A percentile compares a stretch with the other conserved stretches of the same genome.
phyloP scores from a whole-genome alignment of 148 eudicot species.

The Rhododendron ovatum region DNA sequence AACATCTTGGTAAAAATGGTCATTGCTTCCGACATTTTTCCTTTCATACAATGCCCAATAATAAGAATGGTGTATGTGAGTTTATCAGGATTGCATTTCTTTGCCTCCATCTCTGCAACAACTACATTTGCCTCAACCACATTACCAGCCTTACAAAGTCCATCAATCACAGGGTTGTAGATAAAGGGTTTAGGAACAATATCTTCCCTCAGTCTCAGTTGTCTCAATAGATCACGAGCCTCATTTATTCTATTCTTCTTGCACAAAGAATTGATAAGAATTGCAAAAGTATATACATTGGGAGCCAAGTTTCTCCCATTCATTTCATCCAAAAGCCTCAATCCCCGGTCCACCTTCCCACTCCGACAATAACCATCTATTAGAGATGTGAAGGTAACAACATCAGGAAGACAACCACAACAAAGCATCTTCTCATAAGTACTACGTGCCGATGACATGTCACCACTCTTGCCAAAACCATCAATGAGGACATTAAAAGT shows the following conservation, averaged over 20 bases:
- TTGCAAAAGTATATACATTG: slow-evolving; percentile 59
- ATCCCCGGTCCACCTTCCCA: slow-evolving; percentile 60
- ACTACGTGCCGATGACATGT: slow-evolving; percentile 48
- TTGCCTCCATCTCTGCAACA: slow-evolving; percentile 74
- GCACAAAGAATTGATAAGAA: slow-evolving; percentile 68
- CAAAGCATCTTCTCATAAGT: slow-evolving; percentile 57
- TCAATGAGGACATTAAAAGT: slow-evolving; percentile 69
- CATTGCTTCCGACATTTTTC: slow-evolving; percentile 78
- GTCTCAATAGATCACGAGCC: slow-evolving; percentile 58
- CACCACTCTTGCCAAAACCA: slow-evolving; percentile 73
- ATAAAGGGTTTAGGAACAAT: slow-evolving; percentile 60
- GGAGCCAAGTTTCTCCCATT: slow-evolving; percentile 40
- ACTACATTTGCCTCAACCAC: slow-evolving; percentile 75
- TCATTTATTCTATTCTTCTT: slow-evolving; percentile 68
- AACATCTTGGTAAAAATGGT: slow-evolving; percentile 65
- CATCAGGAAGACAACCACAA: slow-evolving; percentile 67
- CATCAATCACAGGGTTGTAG: slow-evolving; percentile 89
- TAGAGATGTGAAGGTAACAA: slow-evolving; percentile 64
- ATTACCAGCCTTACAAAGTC: slow-evolving; percentile 81
- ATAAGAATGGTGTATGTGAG: slow-evolving; percentile 87
- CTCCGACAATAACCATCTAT: slow-evolving; percentile 67
- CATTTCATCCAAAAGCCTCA: slow-evolving; percentile 67
- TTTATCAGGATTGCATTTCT: slow-evolving; percentile 66
- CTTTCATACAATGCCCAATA: slow-evolving; percentile 92
- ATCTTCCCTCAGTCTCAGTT: slow-evolving; percentile 49